Base-by-base conservation (phyloP, 305 asterid species). In the Fraxinus ornus region DNA sequence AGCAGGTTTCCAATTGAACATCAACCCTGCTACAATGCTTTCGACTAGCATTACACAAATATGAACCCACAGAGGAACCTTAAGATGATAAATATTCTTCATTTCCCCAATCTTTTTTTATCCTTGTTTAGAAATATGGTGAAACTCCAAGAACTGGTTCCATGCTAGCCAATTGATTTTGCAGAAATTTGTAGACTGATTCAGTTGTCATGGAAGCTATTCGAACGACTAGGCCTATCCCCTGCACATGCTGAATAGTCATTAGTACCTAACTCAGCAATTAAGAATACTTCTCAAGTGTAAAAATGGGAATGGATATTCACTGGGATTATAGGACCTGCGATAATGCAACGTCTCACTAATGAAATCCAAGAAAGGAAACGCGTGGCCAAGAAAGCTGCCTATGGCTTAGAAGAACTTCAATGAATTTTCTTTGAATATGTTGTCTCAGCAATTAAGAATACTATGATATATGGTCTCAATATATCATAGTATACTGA, bases 121-220 rank as follows among this genome's bases (percentile, higher is more conserved):
- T 26, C 39, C 75, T 26, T 33, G 22, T 78, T 85, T 86, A 87
- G 57, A 70, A 83, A 82, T 94, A 95, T 6, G 98, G 99, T 13
- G 93, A 78, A 81, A 91, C 95, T 78, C 99, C 98, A n/a, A 94
- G 90, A 85, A 94, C 77, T 8, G 93, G 75, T 77, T 94, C 95
- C 93, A 92, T 62, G 79, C 88, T 36, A 78, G 94, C 92, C 89
- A 95, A 84, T 74, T 95, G 90, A 81, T 87, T 86, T 75, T 87
- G 93, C 84, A 95, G 89, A 88, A 95, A 95, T 76, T 84, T 86
- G 87, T 94, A 94, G 77, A 95, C 90, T 55, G 94, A 88, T 88
- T 94, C 98, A 0, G 99, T 95, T 52, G 99, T 94, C 87, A 62
- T 81, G 21, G 99, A 91, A 66, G 96, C 98, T 22, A 95, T 85